Conservation (phyloP, 148 eudicot genomes). For the Silene latifolia region DNA sequence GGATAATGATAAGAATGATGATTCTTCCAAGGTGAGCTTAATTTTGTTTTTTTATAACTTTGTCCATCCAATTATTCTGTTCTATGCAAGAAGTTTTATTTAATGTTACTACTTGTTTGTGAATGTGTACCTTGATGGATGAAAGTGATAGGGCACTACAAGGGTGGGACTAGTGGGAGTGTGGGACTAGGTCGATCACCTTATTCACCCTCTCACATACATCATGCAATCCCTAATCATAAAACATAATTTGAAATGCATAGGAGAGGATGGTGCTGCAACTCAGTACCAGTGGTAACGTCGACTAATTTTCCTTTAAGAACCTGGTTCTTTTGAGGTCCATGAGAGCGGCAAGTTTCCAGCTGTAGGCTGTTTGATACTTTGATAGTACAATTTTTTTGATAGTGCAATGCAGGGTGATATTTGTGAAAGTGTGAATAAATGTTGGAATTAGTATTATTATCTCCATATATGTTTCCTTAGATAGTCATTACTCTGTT, state of each 20-base stretch:
- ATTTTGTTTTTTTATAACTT: not conserved
- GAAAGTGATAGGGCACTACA: not conserved
- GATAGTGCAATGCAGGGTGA: too few species aligned
- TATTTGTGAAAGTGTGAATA: too few species aligned
- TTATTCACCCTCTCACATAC: not conserved
- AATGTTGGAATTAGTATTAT: too few species aligned
- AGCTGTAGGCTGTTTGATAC: too few species aligned
- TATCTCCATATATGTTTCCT: too few species aligned
- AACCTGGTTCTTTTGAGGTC: too few species aligned
- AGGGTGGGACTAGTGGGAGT: not conserved
- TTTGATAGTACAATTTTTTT: too few species aligned
- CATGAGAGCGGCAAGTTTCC: too few species aligned
- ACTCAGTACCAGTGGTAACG: not conserved
- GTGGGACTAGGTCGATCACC: too few species aligned
- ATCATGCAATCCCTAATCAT: not conserved
- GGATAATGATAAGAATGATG: slow-evolving; percentile 55
- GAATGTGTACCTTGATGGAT: not conserved
- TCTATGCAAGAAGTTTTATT: not conserved
- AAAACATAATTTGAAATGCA: not conserved
- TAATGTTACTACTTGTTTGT: not conserved
- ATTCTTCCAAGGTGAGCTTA: slow-evolving; percentile 52
- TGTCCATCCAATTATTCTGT: not conserved
- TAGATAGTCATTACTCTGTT: too few species aligned
- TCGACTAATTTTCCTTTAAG: too few species aligned
- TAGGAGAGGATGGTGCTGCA: not conserved